Evolutionary conservation across 164 flowering plant genomes (phyloP), one percentile per base, ranked within the genome.

Genomic region (Santalum album): DNA sequence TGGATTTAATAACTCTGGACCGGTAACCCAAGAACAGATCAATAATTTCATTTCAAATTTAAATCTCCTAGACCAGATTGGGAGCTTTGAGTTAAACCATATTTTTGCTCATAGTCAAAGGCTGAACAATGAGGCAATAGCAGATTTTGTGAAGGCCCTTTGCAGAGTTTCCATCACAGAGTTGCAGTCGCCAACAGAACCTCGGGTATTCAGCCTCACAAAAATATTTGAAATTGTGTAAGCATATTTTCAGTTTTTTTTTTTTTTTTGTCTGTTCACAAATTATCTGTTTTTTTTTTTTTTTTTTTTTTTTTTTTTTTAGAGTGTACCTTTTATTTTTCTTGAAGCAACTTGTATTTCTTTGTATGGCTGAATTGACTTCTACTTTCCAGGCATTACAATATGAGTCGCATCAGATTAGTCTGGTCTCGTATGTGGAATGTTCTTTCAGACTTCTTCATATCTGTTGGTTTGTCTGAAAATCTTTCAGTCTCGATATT

Each of bases 361-460:
- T n/a, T n/a, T n/a, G n/a, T 55, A 5, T 46, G 47, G 17, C 49
- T 48, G 55, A 18, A 18, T 21, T 19, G 50, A 11, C 12, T 19
- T 46, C 23, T 23, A n/a, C 16, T 46, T 49, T 77, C 69, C 86
- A 94, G 99, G 86, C 99, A 94, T 69, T 94, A 94, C 70, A 94
- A 94, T 61, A 94, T 94, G 99, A 84, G 80, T 58, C 97, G 97
- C 62, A 94, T 94, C 70, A 78, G 99, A 75, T 71, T 94, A 67
- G 97, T 94, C 54, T 94, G 99, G 99, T 79, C 92, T 66, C 90
- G 95, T 49, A 94, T 94, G 62, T 94, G 99, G 99, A 83, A 66
- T 70, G 96, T 94, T 63, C 97, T 94, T 54, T 86, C 96, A 2
- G 95, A 90, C 55, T 94, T 94, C 66, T 90, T 94, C 74, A 97